Conservation (phyloP, 164 flowering plant species). For the grape (Vitis vinifera) region DNA sequence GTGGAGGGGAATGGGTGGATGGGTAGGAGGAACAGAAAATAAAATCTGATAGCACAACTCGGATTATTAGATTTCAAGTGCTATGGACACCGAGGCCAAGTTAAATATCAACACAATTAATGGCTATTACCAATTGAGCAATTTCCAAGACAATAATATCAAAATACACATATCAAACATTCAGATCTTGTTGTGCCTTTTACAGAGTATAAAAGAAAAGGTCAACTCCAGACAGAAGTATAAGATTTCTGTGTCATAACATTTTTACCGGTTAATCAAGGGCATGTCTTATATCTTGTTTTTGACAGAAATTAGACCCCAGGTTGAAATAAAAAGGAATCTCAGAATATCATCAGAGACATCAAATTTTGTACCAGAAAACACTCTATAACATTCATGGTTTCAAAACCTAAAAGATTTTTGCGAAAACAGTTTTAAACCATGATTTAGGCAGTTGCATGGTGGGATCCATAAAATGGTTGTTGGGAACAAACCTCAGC, state of each 20-base stretch:
- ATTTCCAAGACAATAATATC: neutral
- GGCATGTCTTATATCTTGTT: neutral
- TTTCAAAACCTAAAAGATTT: too few species aligned
- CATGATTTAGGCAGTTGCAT: neutral
- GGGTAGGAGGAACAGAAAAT: neutral
- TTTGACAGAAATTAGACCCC: neutral
- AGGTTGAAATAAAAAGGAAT: neutral
- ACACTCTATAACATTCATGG: too few species aligned
- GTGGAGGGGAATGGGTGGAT: neutral
- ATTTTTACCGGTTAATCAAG: neutral
- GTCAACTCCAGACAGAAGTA: neutral
- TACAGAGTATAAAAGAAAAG: neutral
- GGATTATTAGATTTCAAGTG: neutral
- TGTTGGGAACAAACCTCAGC: conserved; percentile 68
- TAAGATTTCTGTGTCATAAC: too few species aligned
- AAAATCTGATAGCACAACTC: neutral
- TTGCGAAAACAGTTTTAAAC: too few species aligned
- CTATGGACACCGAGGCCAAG: neutral
- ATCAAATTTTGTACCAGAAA: too few species aligned
- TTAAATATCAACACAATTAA: neutral
- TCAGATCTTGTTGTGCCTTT: neutral
- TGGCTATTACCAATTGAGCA: neutral
- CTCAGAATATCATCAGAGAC: neutral
- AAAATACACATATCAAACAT: neutral
- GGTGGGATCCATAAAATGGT: neutral